Percentiles rank a stretch among this genome's conserved stretches.
Evolutionary conservation across 306 rosid genomes (phyloP).

Genomic region (Phaseolus lunatus): DNA sequence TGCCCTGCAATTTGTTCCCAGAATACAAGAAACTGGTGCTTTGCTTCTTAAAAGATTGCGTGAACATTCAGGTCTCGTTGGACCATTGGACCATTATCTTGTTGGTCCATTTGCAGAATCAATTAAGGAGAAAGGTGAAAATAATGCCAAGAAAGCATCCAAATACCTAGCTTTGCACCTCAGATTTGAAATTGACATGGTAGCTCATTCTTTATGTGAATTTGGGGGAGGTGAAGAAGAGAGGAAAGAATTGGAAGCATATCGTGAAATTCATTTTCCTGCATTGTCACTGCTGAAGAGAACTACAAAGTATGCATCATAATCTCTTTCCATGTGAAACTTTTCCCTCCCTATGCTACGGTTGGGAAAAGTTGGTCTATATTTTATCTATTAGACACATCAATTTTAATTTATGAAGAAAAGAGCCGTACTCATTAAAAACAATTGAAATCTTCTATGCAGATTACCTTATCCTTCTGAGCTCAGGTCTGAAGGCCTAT

Average conservation of each 20-base stretch:
- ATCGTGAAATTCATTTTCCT: conserved; percentile 92
- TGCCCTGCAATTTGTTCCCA: conserved; percentile 91
- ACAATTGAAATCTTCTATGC: conserved; percentile 47
- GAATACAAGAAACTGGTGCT: conserved; percentile 91
- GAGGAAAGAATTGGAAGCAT: conserved; percentile 85
- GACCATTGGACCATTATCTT: conserved; percentile 75
- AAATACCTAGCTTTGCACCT: conserved; percentile 91
- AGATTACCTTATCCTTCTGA: conserved; percentile 88
- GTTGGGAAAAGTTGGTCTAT: conserved; percentile 4
- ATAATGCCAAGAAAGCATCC: conserved; percentile 65
- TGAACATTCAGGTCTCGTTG: conserved; percentile 57
- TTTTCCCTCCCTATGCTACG: neutral
- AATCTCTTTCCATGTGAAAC: conserved; percentile 34
- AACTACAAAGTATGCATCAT: conserved; percentile 70
- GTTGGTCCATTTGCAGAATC: conserved; percentile 71
- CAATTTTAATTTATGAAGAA: conserved; percentile 12
- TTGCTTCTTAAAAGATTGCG: conserved; percentile 90
- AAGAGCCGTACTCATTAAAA: conserved; percentile 28
- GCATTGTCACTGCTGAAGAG: conserved; percentile 71
- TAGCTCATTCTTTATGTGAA: conserved; percentile 95
- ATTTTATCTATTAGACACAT: conserved; percentile 10
- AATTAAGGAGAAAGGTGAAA: conserved; percentile 47
- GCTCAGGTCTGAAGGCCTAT: conserved; percentile 88
- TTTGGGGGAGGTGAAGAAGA: conserved; percentile 96
- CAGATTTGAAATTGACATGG: conserved; percentile 99